Evolutionary conservation across 805 yeast genomes (phyloP), one percentile per base, ranked within the genome.

Genomic region (Saturnispora mendoncae): DNA sequence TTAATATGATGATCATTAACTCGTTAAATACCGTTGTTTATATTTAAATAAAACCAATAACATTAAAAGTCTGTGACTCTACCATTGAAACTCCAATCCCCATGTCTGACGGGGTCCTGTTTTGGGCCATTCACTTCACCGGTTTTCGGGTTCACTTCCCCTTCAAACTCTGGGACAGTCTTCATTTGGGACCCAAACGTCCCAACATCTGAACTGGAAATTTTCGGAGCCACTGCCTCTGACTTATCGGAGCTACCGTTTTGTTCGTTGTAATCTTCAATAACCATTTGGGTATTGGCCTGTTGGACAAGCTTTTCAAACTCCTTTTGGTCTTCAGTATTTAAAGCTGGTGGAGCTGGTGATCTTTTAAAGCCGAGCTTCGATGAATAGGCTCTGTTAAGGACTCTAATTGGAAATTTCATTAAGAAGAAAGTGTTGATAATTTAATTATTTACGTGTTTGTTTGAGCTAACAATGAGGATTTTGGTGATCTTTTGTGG

Each of bases 61-160:
- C 7, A 14, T 57, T 62, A 92, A 55, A 92, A 92, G 59, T 92
- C 98, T 2, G 97, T 90, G 24, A 86, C 96, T 57, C 97, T 75
- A 0, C 98, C 98, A 56, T 92, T 90, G 61, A 81, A 92, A 7
- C 96, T 80, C 76, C 94, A 92, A 53, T 88, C 97, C 14, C 87
- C 87, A 42, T 60, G 64, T 53, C 78, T 76, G 48, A 86, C 69
- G 0, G 98, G 98, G 56, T 92, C 97, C 60, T 92, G 97, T 56
- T 92, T 92, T 20, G 98, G 98, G 0, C 98, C 98, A 36, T 95
- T 95, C 18, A 81, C 69, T 62, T 92, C 98, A 3, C 98, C 98
- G 1, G 98, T 92, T 44, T 68, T 72, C 0, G 98, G 98, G 57
- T 92, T 92, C 14, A 71, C 77, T 47, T 87, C 88, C 1, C 98